Base-by-base conservation (phyloP, 192 early-diverging fungal species). In the Coemansia sp. region DNA sequence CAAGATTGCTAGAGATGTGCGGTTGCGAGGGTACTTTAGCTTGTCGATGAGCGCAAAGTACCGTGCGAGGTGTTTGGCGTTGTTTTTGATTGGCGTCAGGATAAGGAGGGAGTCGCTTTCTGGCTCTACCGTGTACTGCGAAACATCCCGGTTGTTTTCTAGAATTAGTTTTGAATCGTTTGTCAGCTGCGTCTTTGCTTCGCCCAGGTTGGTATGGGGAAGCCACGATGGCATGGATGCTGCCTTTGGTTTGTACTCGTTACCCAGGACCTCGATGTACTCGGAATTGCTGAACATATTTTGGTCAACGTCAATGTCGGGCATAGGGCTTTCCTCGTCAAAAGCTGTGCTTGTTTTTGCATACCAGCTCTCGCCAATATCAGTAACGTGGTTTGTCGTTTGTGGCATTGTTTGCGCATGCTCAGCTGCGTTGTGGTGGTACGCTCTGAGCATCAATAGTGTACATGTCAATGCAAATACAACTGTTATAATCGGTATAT, bases 1-100 rank as follows among this genome's bases (percentile, higher is more conserved):
- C 9, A 89, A 81, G 62, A 89, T 89, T 1, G 85, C 89, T 11
- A 91, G 69, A 0, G 89, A 91, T 14, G 87, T 85, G 50, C 83
- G 80, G 39, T 82, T 59, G 21, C 87, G 83, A 3, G 87, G 87
- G 50, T 88, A 91, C 12, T 81, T 76, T 7, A 89, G 54, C 35
- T 69, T 73, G 26, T 82, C 70, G 17, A 91, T 48, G 23, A 84
- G 82, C 1, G 80, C 67, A 76, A 89, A 91, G 62, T 88, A 91
- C 9, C 68, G 65, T 0, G 83, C 84, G 17, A 91, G 76, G 19
- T 84, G 82, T 11, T 65, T 65, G 31, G 74, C 84, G 12, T 86
- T 82, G 62, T 89, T 85, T 61, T 88, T 89, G 17, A 91, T 59
- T 0, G 89, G 88, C 1, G 89, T 91, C 8, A 88, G 65, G 17